Conservation (phyloP, 176 grass and related monocot species). For the Musa acuminata region DNA sequence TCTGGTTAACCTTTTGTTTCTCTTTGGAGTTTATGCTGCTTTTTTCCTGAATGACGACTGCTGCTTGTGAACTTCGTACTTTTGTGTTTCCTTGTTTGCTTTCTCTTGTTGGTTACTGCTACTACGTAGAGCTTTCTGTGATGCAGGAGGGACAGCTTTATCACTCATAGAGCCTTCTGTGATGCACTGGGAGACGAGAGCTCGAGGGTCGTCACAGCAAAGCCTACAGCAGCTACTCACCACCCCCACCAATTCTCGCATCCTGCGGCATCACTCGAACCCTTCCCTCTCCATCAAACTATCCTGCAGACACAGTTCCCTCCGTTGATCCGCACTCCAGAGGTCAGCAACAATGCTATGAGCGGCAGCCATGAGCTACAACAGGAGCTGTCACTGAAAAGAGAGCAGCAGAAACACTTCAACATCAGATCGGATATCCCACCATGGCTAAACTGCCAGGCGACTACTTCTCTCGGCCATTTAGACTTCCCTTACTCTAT, state of each 20-base stretch:
- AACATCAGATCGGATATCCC: neutral
- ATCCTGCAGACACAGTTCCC: neutral
- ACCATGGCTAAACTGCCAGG: neutral
- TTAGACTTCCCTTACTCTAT: neutral
- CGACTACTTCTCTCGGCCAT: neutral
- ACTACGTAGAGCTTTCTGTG: neutral
- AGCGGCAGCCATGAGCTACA: no score
- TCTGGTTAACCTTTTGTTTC: neutral
- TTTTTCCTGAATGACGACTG: neutral
- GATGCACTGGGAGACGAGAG: neutral
- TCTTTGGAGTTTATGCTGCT: neutral
- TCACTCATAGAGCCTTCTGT: slow-evolving; percentile 5
- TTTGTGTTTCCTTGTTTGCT: neutral
- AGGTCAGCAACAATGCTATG: neutral
- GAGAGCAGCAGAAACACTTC: neutral
- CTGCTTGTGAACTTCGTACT: neutral
- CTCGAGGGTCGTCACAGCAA: neutral
- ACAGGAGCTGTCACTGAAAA: no score
- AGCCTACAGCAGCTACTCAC: neutral
- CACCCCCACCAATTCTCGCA: neutral
- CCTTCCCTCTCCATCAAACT: neutral
- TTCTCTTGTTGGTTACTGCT: neutral
- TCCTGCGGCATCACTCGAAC: neutral
- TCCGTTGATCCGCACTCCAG: neutral
- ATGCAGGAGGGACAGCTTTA: slow-evolving; percentile 4